A percentile compares a stretch with the other conserved stretches of the same genome.
These are phyloP conservation scores for Plenodomus lindquistii DNA, from an alignment of 2,329 filamentous ascomycete species.

Conservation along the genomic window DNA sequence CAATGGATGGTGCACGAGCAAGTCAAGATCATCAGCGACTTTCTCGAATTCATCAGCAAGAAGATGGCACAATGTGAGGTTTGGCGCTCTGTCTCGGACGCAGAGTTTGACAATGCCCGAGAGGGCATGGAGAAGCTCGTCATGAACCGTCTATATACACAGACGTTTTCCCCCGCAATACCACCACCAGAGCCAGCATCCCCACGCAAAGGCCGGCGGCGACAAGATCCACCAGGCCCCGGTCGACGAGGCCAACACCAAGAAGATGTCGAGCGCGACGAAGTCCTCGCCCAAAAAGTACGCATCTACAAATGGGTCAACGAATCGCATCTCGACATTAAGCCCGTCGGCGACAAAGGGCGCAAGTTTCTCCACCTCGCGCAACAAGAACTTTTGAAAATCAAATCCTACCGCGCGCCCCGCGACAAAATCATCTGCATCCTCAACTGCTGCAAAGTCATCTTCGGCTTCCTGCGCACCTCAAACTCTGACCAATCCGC, in stretches of 20 bases:
- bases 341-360: conserved; percentile 80
- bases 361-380: conserved; percentile 85
- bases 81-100: conserved; percentile 93
- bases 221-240: conserved; percentile 63
- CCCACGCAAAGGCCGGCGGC: conserved; percentile 69
- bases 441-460: conserved; percentile 98
- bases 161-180: conserved; percentile 96
- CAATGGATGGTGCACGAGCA: conserved; percentile 99
- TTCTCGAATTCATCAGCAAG: conserved; percentile 93
- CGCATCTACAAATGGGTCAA: conserved; percentile 94
- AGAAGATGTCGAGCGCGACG: conserved; percentile 95
- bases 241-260: conserved; percentile 95
- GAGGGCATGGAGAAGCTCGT: conserved; percentile 99
- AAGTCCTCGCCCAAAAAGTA: conserved; percentile 95
- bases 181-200: conserved; percentile 75
- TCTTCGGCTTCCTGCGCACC: conserved; percentile 92
- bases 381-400: conserved; percentile 93
- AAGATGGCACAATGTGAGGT: conserved; percentile 98
- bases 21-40: conserved; percentile 97
- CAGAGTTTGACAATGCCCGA: conserved; percentile 95
- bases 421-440: conserved; percentile 98
- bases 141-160: conserved; percentile 94
- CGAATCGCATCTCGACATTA: conserved; percentile 92
- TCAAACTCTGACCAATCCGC: conserved; percentile 92
- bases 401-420: conserved; percentile 95